phyloP scores from a whole-genome alignment of 2,329 filamentous ascomycete species.

The Alternaria alternata region DNA sequence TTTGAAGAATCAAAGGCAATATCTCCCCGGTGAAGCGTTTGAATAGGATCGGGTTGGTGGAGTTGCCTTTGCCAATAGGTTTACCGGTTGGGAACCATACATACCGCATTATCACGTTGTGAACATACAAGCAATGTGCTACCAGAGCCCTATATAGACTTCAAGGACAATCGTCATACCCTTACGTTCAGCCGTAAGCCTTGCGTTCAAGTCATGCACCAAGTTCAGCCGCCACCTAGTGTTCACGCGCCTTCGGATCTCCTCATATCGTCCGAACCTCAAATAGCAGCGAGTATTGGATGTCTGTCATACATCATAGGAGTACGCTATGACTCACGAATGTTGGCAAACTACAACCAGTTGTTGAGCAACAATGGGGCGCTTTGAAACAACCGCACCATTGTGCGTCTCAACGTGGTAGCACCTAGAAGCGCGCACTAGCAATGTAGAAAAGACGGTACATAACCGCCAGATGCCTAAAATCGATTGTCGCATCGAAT shows the following conservation, averaged over 20 bases:
- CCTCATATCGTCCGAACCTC: constrained; percentile 10
- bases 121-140: background rate
- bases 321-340: background rate
- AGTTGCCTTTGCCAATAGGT: background rate
- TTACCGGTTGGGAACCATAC: background rate
- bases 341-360: background rate
- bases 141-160: background rate
- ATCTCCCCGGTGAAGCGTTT: background rate
- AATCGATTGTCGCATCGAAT: background rate
- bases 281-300: background rate
- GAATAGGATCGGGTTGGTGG: background rate
- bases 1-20: background rate
- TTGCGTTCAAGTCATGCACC: background rate
- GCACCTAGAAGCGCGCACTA: background rate
- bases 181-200: background rate
- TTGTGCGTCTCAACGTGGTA: background rate
- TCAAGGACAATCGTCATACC: background rate
- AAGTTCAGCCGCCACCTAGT: background rate
- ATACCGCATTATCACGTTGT: background rate
- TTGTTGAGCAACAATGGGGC: background rate
- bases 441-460: background rate
- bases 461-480: background rate
- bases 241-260: constrained; percentile 16
- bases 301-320: background rate
- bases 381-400: constrained; percentile 7